Evolutionary conservation across 441 rosid genomes (phyloP).

Genomic region (Populus hybrid): DNA sequence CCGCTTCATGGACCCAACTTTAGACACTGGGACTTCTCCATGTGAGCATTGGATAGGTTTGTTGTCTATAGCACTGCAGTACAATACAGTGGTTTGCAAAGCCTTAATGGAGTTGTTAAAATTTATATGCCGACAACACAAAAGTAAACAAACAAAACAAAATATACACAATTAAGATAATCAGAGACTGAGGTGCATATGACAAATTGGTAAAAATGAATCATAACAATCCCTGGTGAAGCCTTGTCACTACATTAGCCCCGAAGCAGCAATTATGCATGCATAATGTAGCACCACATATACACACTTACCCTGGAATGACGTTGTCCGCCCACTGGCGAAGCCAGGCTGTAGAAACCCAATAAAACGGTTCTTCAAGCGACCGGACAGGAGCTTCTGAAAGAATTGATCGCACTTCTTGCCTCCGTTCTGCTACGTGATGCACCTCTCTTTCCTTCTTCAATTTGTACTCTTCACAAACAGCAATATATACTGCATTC

Average conservation of each 20-base stretch:
- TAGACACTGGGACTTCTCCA: slow-evolving; percentile 74
- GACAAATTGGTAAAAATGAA: neutral
- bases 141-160: neutral
- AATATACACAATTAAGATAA: neutral
- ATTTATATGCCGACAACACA: neutral
- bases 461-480: slow-evolving; percentile 57
- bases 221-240: neutral
- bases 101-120: neutral
- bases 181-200: neutral
- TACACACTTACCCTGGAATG: slow-evolving; percentile 61
- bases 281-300: slow-evolving; percentile 3
- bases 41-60: slow-evolving; percentile 77
- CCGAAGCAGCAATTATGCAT: neutral
- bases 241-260: neutral
- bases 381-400: slow-evolving; percentile 78
- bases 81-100: slow-evolving; percentile 3
- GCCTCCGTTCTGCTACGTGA: slow-evolving; percentile 58
- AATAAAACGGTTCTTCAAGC: slow-evolving; percentile 60
- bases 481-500: slow-evolving; percentile 60
- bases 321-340: slow-evolving; percentile 87
- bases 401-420: slow-evolving; percentile 84
- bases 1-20: slow-evolving; percentile 75
- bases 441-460: slow-evolving; percentile 59
- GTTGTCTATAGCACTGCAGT: slow-evolving; percentile 70
- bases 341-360: slow-evolving; percentile 93